phyloP scores from a whole-genome alignment of 2,329 filamentous ascomycete genomes.

The Aspergillus ibericus region DNA sequence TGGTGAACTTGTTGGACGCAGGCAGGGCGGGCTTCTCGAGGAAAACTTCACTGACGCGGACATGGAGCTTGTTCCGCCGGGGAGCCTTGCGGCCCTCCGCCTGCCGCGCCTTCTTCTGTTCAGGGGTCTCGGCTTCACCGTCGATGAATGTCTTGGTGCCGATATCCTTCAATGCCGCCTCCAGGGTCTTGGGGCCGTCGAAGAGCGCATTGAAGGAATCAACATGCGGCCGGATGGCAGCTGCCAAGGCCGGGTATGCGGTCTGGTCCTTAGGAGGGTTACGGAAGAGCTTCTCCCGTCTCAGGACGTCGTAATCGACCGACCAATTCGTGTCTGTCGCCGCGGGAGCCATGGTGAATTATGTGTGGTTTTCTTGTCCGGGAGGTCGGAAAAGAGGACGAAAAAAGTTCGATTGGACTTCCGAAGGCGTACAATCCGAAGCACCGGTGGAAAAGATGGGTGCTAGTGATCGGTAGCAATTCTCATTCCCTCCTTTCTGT shows the following conservation, averaged over 20 bases:
- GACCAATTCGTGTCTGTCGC: slow-evolving; percentile 73
- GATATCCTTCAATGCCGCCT: slow-evolving; percentile 81
- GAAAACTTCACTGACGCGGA: slow-evolving; percentile 78
- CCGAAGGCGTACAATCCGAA: background rate
- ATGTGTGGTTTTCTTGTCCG: slow-evolving; percentile 10
- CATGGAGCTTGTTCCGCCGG: slow-evolving; percentile 69
- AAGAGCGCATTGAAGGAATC: slow-evolving; percentile 95
- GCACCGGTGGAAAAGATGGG: slow-evolving; percentile 1
- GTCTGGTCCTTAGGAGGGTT: slow-evolving; percentile 84
- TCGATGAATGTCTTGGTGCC: slow-evolving; percentile 86
- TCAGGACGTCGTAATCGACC: slow-evolving; percentile 79
- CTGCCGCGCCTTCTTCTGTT: slow-evolving; percentile 38
- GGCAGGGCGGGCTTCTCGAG: slow-evolving; percentile 81
- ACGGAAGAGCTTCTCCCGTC: slow-evolving; percentile 83
- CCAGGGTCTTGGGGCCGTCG: slow-evolving; percentile 68
- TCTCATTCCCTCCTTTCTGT: slow-evolving; percentile 6
- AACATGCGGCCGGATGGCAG: slow-evolving; percentile 86
- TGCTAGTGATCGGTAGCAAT: slow-evolving; percentile 1
- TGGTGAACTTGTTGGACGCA: slow-evolving; percentile 76
- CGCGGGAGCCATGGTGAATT: slow-evolving; percentile 52
- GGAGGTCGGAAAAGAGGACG: slow-evolving; percentile 13
- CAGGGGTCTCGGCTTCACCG: slow-evolving; percentile 57
- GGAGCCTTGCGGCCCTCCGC: slow-evolving; percentile 58
- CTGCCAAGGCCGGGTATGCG: slow-evolving; percentile 82
- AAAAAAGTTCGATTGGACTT: slow-evolving; percentile 19